Percentiles rank a stretch among this genome's conserved stretches.
Conservation (phyloP, 108 stramenopile species). For the Seminavis robusta region DNA sequence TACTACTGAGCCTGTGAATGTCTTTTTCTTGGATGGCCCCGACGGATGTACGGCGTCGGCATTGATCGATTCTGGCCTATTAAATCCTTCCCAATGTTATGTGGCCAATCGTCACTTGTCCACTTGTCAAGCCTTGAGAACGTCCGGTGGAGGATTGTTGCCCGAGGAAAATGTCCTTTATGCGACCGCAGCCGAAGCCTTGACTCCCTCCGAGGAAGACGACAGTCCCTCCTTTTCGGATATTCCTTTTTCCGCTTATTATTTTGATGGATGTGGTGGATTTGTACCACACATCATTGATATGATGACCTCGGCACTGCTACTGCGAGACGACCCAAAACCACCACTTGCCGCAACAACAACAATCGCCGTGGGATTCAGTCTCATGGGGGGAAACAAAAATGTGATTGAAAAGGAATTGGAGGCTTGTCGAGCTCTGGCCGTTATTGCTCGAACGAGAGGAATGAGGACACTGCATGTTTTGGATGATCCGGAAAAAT, state of each 20-base stretch:
- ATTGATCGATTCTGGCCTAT: constrained; percentile 16
- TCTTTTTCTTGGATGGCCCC: constrained; percentile 49
- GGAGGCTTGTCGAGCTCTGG: constrained; percentile 21
- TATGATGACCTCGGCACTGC: constrained; percentile 42
- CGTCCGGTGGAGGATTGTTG: constrained; percentile 1
- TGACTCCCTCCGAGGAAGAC: constrained; percentile 1
- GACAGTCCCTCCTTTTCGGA: not conserved
- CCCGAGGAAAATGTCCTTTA: constrained; percentile 37
- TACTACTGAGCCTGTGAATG: constrained; percentile 10
- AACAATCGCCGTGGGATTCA: constrained; percentile 34
- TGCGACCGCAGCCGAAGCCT: constrained; percentile 29
- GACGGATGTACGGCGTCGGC: constrained; percentile 28
- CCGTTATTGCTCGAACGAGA: constrained; percentile 22
- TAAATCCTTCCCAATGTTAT: no score
- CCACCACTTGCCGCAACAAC: not conserved
- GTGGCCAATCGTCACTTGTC: constrained; percentile 49
- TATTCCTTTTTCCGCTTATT: constrained; percentile 32
- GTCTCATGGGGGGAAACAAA: constrained; percentile 34
- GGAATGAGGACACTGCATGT: constrained; percentile 33
- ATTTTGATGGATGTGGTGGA: constrained; percentile 53
- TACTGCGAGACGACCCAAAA: not conserved
- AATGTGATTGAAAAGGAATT: constrained; percentile 42
- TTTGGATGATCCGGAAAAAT: constrained; percentile 31
- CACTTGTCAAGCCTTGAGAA: constrained; percentile 21
- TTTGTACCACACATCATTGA: constrained; percentile 33